Percentiles rank a stretch among this genome's conserved stretches.
Conservation (phyloP, 129 eudicot genomes). For the Apium graveolens region DNA sequence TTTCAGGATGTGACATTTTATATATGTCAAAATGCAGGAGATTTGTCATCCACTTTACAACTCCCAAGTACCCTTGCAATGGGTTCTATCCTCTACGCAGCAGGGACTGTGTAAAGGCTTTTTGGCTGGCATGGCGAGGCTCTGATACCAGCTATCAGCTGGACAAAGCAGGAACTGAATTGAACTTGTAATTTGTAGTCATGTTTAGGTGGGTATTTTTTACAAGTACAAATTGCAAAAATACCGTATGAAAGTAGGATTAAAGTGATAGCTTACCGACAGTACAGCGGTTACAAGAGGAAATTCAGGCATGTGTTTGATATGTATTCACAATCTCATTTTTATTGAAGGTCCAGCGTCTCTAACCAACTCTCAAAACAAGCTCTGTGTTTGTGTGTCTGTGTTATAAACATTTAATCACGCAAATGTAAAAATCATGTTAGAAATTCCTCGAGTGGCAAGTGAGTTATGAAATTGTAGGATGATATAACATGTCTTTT, state of each 20-base stretch:
- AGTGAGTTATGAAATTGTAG: background rate
- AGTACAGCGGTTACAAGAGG: background rate
- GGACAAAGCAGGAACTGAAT: background rate
- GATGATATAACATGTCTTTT: background rate
- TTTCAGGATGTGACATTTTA: background rate
- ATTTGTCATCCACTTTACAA: background rate
- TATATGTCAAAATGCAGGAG: background rate
- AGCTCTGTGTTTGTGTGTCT: background rate
- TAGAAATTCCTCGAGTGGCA: background rate
- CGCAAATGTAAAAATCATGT: too few relatives aligned
- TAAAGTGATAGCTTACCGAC: background rate
- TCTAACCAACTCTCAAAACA: background rate
- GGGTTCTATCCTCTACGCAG: background rate
- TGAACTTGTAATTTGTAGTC: background rate
- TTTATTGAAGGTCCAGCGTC: background rate
- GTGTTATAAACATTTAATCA: too few relatives aligned
- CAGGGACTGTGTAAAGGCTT: background rate
- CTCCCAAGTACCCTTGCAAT: background rate
- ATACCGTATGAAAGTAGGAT: background rate
- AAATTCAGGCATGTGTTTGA: background rate
- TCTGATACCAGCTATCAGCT: background rate
- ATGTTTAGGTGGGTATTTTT: background rate
- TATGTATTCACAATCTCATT: background rate
- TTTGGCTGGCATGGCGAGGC: background rate
- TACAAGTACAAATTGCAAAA: too few relatives aligned